Percentiles rank a stretch among this genome's conserved stretches.
These are phyloP conservation scores for Rhipidocladum racemiflorum DNA, from an alignment of 176 grass and related monocot species.

Conservation along the genomic window DNA sequence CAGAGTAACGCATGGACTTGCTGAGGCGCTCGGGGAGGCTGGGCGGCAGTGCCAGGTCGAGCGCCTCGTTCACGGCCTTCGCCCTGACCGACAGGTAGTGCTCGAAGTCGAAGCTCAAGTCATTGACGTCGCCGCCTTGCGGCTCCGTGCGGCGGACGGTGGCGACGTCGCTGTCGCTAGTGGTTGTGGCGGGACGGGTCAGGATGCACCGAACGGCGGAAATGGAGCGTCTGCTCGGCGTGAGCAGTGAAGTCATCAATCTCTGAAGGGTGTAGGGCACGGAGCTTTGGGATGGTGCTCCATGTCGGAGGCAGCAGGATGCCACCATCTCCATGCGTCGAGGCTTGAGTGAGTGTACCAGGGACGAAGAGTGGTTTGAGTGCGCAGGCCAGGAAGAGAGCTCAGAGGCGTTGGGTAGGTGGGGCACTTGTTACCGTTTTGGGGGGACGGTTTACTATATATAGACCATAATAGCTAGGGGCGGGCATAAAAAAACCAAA, in stretches of 20 bases:
- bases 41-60: constrained; percentile 30
- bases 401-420: not conserved
- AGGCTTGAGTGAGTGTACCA: not conserved
- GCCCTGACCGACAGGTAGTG: constrained; percentile 34
- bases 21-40: not conserved
- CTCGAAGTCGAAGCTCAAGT: constrained; percentile 31
- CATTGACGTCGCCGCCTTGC: not conserved
- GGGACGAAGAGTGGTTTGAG: not conserved
- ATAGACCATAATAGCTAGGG: too few species aligned
- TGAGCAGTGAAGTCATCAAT: not conserved
- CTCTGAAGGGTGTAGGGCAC: not conserved
- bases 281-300: not conserved
- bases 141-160: not conserved
- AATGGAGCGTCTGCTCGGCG: not conserved
- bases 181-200: not conserved
- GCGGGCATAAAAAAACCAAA: too few species aligned
- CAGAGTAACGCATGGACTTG: constrained; percentile 57
- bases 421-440: too few species aligned
- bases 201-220: not conserved
- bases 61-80: constrained; percentile 33
- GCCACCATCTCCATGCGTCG: constrained; percentile 16
- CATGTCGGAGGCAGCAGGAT: constrained; percentile 3
- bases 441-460: too few species aligned
- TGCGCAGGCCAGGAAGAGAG: too few species aligned
- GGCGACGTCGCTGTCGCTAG: not conserved